Conservation (phyloP, 192 early-diverging fungal genomes). For the Backusella australiensis region DNA sequence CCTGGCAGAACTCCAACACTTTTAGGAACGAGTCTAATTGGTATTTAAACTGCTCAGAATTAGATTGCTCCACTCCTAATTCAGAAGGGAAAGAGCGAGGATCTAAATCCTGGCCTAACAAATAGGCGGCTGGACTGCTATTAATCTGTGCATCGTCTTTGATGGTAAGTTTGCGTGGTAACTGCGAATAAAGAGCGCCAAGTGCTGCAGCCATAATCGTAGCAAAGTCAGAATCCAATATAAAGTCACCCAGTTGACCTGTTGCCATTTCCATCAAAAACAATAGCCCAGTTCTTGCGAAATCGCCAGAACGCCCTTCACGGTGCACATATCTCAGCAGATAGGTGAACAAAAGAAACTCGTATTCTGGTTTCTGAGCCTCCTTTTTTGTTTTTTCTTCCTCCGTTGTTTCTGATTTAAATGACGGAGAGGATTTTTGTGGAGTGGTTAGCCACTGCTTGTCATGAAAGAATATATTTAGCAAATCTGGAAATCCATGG, state of each 20-base stretch:
- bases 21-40: conserved; percentile 68
- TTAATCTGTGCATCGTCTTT: conserved; percentile 38
- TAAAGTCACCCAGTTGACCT: conserved; percentile 76
- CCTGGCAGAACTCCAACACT: conserved; percentile 72
- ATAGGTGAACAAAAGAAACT: conserved; percentile 89
- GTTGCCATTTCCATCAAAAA: conserved; percentile 82
- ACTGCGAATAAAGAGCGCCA: conserved; percentile 87
- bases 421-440: conserved; percentile 34
- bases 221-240: conserved; percentile 80
- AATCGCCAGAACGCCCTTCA: conserved; percentile 83
- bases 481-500: conserved; percentile 66
- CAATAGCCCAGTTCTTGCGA: conserved; percentile 80
- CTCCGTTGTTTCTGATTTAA: not conserved
- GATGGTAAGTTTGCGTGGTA: conserved; percentile 75
- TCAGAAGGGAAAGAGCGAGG: conserved; percentile 7
- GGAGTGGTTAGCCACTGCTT: conserved; percentile 58
- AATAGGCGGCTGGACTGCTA: conserved; percentile 27
- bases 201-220: conserved; percentile 80
- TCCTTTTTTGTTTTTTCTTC: not conserved
- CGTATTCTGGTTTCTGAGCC: conserved; percentile 48
- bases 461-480: conserved; percentile 79
- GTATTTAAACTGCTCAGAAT: conserved; percentile 59
- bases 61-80: conserved; percentile 38
- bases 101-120: conserved; percentile 36
- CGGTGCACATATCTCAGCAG: conserved; percentile 84